Evolutionary conservation across 2,329 filamentous ascomycete species (phyloP), one percentile per base, ranked within the genome.

Genomic region (Penicillium freii): DNA sequence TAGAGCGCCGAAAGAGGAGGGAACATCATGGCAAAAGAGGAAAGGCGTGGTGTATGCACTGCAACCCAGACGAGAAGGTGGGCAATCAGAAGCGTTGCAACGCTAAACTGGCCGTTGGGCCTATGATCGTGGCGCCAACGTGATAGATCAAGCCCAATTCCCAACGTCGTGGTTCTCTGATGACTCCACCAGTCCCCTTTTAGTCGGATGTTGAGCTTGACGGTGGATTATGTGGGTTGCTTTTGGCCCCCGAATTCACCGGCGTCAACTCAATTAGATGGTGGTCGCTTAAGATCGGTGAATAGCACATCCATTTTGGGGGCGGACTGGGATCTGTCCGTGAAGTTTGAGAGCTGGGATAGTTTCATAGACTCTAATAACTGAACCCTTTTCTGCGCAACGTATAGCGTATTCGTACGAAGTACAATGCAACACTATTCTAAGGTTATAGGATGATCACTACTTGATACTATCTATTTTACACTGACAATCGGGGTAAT

Each of bases 71-170:
- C 17, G 3, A 34, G 5, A 34, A 53, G 34, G 40, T 34, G 25
- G 42, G 21, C 42, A 34, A 51, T 29, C 47, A 39, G 31, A 47
- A 43, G 54, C 29, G 29, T 44, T 57, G 49, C 34, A 52, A 48
- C 54, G 34, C 34, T 54, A 27, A 31, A 19, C 19, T 52, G 6
- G 10, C 29, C 55, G 50, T 54, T 49, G 50, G 25, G 11, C 55
- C 43, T 53, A 49, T 49, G 51, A 54, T 51, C 39, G 33, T 56
- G 29, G 54, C 29, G 44, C 43, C 38, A 39, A 38, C 29, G 29
- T 57, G 55, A 54, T 38, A 54, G 55, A 57, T 57, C 36, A 57
- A 48, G 43, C 29, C 44, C 44, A 57, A 44, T 54, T 57, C 29
- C 50, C 42, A 48, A 38, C 33, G 36, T 21, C 43, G 36, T 47